A percentile compares a stretch with the other conserved stretches of the same genome.
Conservation (phyloP, 768 basidiomycete species). For the Tricholoma saponaceum region DNA sequence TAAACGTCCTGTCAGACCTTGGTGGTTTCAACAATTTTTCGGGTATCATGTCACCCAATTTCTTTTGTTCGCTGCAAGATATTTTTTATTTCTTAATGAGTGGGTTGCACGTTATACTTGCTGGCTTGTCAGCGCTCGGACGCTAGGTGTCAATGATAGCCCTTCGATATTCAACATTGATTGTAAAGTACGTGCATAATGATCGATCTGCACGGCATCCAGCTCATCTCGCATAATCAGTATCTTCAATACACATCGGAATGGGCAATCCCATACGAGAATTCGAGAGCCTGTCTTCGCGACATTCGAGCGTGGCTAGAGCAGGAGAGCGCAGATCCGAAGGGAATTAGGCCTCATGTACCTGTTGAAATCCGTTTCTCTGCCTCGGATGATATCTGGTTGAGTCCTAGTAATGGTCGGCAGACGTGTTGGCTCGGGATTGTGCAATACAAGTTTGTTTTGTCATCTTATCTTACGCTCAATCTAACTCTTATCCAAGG, state of each 20-base stretch:
- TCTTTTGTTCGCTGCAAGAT: slow-evolving; percentile 74
- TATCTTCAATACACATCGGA: slow-evolving; percentile 93
- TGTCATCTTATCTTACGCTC: neutral
- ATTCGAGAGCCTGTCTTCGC: slow-evolving; percentile 61
- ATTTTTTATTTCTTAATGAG: slow-evolving; percentile 56
- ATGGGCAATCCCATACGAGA: slow-evolving; percentile 81
- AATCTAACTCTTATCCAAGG: slow-evolving; percentile 35
- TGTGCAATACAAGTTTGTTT: slow-evolving; percentile 87
- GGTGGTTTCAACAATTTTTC: slow-evolving; percentile 69
- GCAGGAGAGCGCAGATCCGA: slow-evolving; percentile 56
- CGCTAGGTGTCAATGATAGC: slow-evolving; percentile 71
- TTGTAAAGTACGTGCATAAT: slow-evolving; percentile 62
- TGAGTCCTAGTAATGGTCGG: slow-evolving; percentile 81
- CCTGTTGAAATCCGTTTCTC: slow-evolving; percentile 92
- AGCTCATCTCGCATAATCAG: slow-evolving; percentile 32
- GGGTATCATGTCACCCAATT: slow-evolving; percentile 83
- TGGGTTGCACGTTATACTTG: slow-evolving; percentile 60
- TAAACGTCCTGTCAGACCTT: slow-evolving; percentile 45
- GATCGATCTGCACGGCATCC: neutral
- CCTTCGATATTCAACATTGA: slow-evolving; percentile 90
- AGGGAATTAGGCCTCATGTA: slow-evolving; percentile 85
- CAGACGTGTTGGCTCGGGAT: slow-evolving; percentile 94
- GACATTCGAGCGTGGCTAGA: slow-evolving; percentile 73
- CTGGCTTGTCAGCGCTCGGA: slow-evolving; percentile 58
- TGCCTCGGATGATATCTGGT: slow-evolving; percentile 87